These are phyloP conservation scores for Phytophthora palmivora DNA, from an alignment of 352 stramenopile genomes.

Conservation along the genomic window DNA sequence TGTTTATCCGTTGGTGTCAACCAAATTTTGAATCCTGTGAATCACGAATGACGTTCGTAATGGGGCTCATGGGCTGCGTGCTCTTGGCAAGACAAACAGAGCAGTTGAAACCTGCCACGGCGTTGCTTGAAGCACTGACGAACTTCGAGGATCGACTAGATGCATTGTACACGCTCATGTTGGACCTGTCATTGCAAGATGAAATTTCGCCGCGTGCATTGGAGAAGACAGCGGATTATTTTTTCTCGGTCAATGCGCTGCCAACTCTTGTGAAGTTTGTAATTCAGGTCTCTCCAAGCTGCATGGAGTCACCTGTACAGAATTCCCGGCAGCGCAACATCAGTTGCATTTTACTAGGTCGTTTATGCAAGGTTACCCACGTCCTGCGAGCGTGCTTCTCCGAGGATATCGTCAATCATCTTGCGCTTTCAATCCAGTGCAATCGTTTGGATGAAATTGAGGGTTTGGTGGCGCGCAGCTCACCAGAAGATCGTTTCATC, in stretches of 20 bases:
- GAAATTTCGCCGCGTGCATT: constrained; percentile 15
- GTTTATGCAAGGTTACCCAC: constrained; percentile 49
- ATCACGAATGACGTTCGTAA: constrained; percentile 42
- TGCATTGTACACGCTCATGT: constrained; percentile 52
- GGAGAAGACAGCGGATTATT: constrained; percentile 44
- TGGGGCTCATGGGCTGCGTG: constrained; percentile 58
- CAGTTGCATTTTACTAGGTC: constrained; percentile 71
- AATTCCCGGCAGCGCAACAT: constrained; percentile 65
- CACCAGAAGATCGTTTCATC: constrained; percentile 44
- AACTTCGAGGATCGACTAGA: constrained; percentile 47
- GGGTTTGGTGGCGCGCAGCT: constrained; percentile 33
- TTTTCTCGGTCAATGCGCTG: constrained; percentile 52
- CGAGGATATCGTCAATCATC: constrained; percentile 65
- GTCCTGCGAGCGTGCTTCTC: constrained; percentile 57
- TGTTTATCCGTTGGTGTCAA: constrained; percentile 57
- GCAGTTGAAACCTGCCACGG: constrained; percentile 18
- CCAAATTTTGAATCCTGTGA: constrained; percentile 35
- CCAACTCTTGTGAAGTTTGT: constrained; percentile 59
- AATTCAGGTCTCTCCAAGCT: constrained; percentile 57
- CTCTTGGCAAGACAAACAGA: constrained; percentile 57
- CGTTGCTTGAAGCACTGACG: constrained; percentile 38
- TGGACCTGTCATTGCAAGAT: constrained; percentile 51
- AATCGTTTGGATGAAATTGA: constrained; percentile 76
- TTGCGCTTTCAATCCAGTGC: constrained; percentile 78
- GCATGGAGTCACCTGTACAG: constrained; percentile 61